Evolutionary conservation across 1,284 basidiomycete species (phyloP).

Genomic region (Clitocybe nebularis): DNA sequence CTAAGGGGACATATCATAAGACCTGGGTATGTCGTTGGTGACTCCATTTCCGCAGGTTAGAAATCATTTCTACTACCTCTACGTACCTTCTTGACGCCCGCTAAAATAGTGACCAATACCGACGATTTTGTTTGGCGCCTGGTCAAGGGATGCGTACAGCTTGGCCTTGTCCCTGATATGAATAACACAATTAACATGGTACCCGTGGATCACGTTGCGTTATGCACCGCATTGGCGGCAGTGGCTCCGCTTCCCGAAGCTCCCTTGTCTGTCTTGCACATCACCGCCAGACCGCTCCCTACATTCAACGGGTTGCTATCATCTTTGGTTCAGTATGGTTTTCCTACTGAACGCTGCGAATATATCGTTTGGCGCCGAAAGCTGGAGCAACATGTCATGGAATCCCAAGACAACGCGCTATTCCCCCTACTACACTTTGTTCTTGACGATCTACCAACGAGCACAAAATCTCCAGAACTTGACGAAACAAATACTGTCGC

Average conservation of each 20-base stretch:
- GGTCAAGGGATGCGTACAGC: conserved; percentile 96
- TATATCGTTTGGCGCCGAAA: conserved; percentile 91
- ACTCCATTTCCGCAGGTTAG: conserved; percentile 81
- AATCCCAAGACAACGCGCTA: conserved; percentile 91
- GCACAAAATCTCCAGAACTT: conserved; percentile 91
- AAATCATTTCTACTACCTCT: conserved; percentile 10
- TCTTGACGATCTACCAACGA: conserved; percentile 94
- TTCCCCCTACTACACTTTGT: conserved; percentile 98
- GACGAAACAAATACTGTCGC: conserved; percentile 83
- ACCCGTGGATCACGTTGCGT: conserved; percentile 95
- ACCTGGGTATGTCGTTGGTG: conserved; percentile 95
- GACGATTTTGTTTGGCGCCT: conserved; percentile 99
- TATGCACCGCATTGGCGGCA: conserved; percentile 74
- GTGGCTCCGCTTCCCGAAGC: conserved; percentile 47
- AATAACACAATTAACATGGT: conserved; percentile 99
- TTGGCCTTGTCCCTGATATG: conserved; percentile 94
- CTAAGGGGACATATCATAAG: conserved; percentile 87
- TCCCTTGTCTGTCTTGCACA: conserved; percentile 75
- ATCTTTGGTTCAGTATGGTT: conserved; percentile 79
- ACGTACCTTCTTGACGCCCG: conserved; percentile 11
- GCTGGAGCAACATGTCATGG: conserved; percentile 94
- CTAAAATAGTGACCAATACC: conserved; percentile 83
- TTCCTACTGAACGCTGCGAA: conserved; percentile 74
- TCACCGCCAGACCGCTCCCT: conserved; percentile 83
- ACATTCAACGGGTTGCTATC: conserved; percentile 90